These are phyloP conservation scores for Fusarium sp. DNA, from an alignment of 2,329 filamentous ascomycete species.

Conservation along the genomic window DNA sequence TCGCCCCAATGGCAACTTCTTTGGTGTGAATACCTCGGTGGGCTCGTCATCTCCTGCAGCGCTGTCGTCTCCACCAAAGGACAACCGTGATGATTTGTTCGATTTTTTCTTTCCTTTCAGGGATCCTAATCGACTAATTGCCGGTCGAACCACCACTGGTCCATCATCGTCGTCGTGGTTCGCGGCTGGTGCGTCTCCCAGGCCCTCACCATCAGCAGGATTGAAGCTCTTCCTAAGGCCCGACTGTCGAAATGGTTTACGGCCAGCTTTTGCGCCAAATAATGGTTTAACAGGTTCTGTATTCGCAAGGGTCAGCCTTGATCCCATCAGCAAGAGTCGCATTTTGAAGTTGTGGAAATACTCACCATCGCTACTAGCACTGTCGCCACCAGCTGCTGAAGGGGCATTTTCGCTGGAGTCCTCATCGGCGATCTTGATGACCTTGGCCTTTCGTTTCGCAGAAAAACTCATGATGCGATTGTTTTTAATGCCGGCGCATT, in stretches of 20 bases:
- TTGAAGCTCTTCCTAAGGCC: slow-evolving; percentile 66
- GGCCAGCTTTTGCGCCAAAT: slow-evolving; percentile 55
- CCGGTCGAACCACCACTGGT: slow-evolving; percentile 61
- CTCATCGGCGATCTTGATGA: slow-evolving; percentile 76
- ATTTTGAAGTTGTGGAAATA: slow-evolving; percentile 26
- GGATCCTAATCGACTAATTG: slow-evolving; percentile 57
- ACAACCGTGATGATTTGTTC: slow-evolving; percentile 69
- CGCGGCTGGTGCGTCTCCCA: slow-evolving; percentile 34
- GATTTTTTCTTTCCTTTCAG: slow-evolving; percentile 73
- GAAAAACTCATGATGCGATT: slow-evolving; percentile 62
- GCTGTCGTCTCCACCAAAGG: slow-evolving; percentile 72
- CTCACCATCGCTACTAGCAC: slow-evolving; percentile 51
- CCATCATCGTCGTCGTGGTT: slow-evolving; percentile 57
- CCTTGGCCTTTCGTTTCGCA: slow-evolving; percentile 75
- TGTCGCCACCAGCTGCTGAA: slow-evolving; percentile 33
- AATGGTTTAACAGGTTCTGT: slow-evolving; percentile 49
- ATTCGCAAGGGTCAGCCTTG: slow-evolving; percentile 47
- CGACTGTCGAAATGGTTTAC: slow-evolving; percentile 67
- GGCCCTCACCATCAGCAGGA: slow-evolving; percentile 51
- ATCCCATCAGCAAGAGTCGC: slow-evolving; percentile 47
- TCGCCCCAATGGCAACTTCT: slow-evolving; percentile 72
- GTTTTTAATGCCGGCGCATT: slow-evolving; percentile 14
- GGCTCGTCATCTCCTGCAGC: slow-evolving; percentile 62
- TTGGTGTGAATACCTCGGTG: slow-evolving; percentile 65
- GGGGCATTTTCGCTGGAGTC: slow-evolving; percentile 48